phyloP scores from a whole-genome alignment of 768 basidiomycete genomes.

The Phaffia tasmanica region DNA sequence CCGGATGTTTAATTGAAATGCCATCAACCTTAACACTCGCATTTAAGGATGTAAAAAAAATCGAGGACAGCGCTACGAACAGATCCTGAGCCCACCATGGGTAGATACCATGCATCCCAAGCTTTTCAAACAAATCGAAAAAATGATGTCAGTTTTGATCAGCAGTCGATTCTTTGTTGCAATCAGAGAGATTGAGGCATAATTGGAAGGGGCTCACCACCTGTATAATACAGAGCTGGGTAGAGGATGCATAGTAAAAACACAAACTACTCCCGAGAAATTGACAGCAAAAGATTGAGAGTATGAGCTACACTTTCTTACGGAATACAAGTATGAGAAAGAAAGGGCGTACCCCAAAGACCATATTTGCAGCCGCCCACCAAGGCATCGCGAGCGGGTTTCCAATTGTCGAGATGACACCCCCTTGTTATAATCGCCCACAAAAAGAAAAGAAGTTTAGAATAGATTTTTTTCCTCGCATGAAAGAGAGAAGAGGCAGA shows the following conservation, averaged over 20 bases:
- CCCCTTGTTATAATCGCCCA: slow-evolving; percentile 6
- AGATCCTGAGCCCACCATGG: slow-evolving; percentile 9
- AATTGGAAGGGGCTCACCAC: neutral
- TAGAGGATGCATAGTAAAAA: slow-evolving; percentile 16
- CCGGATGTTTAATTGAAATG: too few relatives aligned
- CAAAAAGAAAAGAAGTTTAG: neutral
- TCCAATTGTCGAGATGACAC: slow-evolving; percentile 16
- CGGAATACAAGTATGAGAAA: neutral
- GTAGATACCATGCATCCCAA: slow-evolving; percentile 19
- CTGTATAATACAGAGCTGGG: slow-evolving; percentile 16
- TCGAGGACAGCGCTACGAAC: slow-evolving; percentile 1
- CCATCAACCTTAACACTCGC: too few relatives aligned
- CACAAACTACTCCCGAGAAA: too few relatives aligned
- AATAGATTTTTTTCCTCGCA: neutral
- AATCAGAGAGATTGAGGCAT: too few relatives aligned
- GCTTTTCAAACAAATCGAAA: neutral
- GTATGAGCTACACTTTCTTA: neutral
- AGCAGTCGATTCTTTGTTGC: too few relatives aligned
- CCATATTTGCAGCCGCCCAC: slow-evolving; percentile 22
- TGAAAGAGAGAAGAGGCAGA: neutral
- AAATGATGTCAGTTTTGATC: slow-evolving; percentile 2
- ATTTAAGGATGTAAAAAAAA: neutral
- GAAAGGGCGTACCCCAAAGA: neutral
- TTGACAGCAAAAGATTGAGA: neutral
- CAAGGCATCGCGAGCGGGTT: slow-evolving; percentile 24